Evolutionary conservation across 2,329 filamentous ascomycete genomes (phyloP).

Genomic region (Orbilia blumenaviensis): DNA sequence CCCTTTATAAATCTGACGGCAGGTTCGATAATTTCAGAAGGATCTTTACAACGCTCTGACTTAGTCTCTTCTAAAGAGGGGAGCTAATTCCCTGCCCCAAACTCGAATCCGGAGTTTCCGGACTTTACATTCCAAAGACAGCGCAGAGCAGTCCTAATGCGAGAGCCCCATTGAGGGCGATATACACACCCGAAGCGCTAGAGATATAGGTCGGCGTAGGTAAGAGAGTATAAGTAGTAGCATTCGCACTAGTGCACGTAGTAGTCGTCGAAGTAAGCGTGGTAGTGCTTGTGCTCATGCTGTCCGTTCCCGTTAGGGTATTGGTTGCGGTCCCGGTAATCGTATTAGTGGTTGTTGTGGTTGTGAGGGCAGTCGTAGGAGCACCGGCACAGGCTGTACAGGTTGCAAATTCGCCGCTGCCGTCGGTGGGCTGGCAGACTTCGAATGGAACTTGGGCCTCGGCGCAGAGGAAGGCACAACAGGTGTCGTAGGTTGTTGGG

Average conservation of each 20-base stretch:
- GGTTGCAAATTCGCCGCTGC: constrained; percentile 23
- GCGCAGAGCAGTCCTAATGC: constrained; percentile 5
- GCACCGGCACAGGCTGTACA: constrained; percentile 21
- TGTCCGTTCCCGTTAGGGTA: neutral
- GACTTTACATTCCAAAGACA: neutral
- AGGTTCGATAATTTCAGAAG: too few species aligned
- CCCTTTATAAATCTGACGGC: too few species aligned
- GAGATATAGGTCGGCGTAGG: constrained; percentile 39
- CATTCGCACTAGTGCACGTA: constrained; percentile 3
- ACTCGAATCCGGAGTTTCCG: neutral
- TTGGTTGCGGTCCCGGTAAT: neutral
- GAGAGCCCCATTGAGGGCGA: neutral
- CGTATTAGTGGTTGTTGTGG: neutral
- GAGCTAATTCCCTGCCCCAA: too few species aligned
- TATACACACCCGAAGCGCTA: neutral
- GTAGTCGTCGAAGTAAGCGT: constrained; percentile 40
- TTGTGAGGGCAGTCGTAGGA: neutral
- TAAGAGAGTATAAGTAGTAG: constrained; percentile 5
- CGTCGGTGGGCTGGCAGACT: constrained; percentile 32
- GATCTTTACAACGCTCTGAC: too few species aligned
- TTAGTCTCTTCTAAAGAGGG: too few species aligned
- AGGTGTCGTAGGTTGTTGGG: constrained; percentile 35
- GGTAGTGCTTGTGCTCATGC: neutral
- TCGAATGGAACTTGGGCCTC: constrained; percentile 42
- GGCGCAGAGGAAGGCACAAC: constrained; percentile 33